Conservation (phyloP, 2,329 filamentous ascomycete species). For the Diaporthe sp. region DNA sequence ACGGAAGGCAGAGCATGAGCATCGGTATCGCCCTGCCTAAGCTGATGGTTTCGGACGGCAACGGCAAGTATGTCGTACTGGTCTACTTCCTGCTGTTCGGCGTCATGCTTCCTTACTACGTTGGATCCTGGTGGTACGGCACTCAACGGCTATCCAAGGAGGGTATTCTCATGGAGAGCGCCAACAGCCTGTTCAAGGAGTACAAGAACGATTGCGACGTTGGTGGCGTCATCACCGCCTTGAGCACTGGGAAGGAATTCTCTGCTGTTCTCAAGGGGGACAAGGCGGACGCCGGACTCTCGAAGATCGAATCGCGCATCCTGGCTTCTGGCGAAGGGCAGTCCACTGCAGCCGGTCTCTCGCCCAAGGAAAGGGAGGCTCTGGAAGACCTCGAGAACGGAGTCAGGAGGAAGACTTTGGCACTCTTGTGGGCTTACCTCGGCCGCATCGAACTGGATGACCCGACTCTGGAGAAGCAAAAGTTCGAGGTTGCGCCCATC, state of each 20-base stretch:
- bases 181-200: slow-evolving; percentile 93
- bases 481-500: slow-evolving; percentile 89
- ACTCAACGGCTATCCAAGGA: slow-evolving; percentile 94
- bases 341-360: slow-evolving; percentile 69
- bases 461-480: slow-evolving; percentile 81
- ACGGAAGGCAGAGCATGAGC: slow-evolving; percentile 98
- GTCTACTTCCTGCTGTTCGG: slow-evolving; percentile 91
- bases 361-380: slow-evolving; percentile 79
- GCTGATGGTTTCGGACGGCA: slow-evolving; percentile 92
- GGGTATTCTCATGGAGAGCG: slow-evolving; percentile 90
- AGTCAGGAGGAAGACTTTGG: slow-evolving; percentile 85
- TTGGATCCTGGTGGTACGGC: slow-evolving; percentile 99
- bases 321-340: slow-evolving; percentile 69
- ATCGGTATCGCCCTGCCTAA: slow-evolving; percentile 97
- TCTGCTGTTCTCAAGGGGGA: slow-evolving; percentile 80
- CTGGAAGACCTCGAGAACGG: slow-evolving; percentile 86
- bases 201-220: slow-evolving; percentile 88
- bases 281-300: slow-evolving; percentile 83
- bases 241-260: slow-evolving; percentile 91
- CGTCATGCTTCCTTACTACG: slow-evolving; percentile 89
- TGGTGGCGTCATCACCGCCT: slow-evolving; percentile 81
- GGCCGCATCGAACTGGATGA: slow-evolving; percentile 89
- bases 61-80: slow-evolving; percentile 93
- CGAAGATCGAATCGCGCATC: slow-evolving; percentile 86
- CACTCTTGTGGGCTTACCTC: slow-evolving; percentile 94